Conservation (phyloP, 768 basidiomycete genomes). For the Mycena filopes region DNA sequence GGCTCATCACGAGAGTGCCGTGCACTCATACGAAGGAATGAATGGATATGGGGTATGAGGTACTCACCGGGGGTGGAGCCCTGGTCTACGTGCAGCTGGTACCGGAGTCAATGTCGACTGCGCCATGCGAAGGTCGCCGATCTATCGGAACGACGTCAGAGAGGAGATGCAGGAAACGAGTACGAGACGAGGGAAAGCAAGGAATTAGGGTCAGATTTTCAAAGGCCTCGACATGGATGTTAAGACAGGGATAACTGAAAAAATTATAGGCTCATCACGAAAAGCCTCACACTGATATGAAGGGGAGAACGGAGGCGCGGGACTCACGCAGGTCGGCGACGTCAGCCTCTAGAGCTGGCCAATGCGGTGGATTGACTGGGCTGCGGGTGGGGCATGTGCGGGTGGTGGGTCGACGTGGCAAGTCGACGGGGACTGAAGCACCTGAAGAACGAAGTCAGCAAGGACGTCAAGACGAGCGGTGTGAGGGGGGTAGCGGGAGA, state of each 20-base stretch:
- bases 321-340: too few relatives aligned
- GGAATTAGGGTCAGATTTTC: constrained; percentile 21
- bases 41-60: too few relatives aligned
- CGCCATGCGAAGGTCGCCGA: too few relatives aligned
- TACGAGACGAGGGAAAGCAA: neutral
- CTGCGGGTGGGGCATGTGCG: too few relatives aligned
- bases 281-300: neutral
- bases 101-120: too few relatives aligned
- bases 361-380: too few relatives aligned
- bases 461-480: neutral
- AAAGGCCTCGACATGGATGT: constrained; percentile 28
- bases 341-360: too few relatives aligned
- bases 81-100: neutral
- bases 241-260: constrained; percentile 35
- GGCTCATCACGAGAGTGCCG: constrained; percentile 24
- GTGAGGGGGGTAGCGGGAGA: neutral
- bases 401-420: too few relatives aligned
- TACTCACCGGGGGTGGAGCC: constrained; percentile 2
- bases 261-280: constrained; percentile 28
- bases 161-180: neutral
- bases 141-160: too few relatives aligned
- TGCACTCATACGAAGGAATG: neutral
- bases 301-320: too few relatives aligned
- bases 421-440: too few relatives aligned
- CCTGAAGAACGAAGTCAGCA: too few relatives aligned